Base-by-base conservation (phyloP, 768 basidiomycete genomes). In the Agrocybe praecox region DNA sequence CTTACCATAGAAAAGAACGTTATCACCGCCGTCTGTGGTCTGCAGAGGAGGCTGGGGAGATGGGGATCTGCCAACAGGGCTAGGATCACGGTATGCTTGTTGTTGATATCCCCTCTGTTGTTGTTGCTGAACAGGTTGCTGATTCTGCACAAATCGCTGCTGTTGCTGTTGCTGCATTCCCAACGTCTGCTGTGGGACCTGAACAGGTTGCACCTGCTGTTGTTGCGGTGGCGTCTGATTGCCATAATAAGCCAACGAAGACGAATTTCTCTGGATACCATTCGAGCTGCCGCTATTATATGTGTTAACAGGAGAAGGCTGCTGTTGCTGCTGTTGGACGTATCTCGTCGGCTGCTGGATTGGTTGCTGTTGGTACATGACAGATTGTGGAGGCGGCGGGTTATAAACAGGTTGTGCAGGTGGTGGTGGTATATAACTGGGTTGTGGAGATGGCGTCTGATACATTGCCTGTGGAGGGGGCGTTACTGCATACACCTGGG, bases 1-100 rank as follows among this genome's bases (percentile, higher is more conserved):
- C 12, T 40, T 40, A 94, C 94, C 93, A 64, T 93, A 96, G 76
- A 97, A 96, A 65, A 95, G 66, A 29, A 98, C 89, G 1, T 85
- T 84, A 36, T 82, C 78, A 0, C 95, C 95, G 42, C 89, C 88
- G 51, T 96, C 93, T 7, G 89, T 92, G 46, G 86, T 87, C 64
- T 92, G 86, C 62, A 64, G 59, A 9, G 67, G 68, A 21, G 69
- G 69, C 46, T 69, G 65, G 17, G 72, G 72, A 6, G 74, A 73
- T 21, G 73, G 85, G 44, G 83, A 79, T 34, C 82, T 74, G 40
- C 72, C 60, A 52, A 76, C 74, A 2, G 81, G 79, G 57, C 78
- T 80, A 46, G 77, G 72, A 23, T 77, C 67, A 17, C 76, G 76
- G 61, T 82, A 83, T 40, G 61, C 71, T n/a, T 65, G 71, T n/a